phyloP scores from a whole-genome alignment of 768 basidiomycete species.

The Phylloporus arenicola region DNA sequence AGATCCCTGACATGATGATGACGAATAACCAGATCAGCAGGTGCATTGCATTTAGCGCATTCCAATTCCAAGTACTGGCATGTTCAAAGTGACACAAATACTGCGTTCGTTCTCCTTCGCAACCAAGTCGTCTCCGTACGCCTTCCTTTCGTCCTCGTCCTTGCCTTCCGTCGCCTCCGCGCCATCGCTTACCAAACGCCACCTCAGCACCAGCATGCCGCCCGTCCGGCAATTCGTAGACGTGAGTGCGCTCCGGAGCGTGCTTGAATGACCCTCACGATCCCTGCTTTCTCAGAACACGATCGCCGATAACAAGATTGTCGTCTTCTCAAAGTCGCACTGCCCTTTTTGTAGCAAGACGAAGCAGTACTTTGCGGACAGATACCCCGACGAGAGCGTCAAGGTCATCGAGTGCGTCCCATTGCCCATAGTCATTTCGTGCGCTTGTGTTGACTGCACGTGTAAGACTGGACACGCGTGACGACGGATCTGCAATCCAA shows the following conservation, averaged over 20 bases:
- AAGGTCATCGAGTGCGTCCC: constrained; percentile 45
- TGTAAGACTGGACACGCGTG: constrained; percentile 48
- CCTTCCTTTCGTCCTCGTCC: not conserved
- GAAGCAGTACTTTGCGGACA: constrained; percentile 40
- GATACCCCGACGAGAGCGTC: constrained; percentile 37
- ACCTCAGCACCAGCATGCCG: constrained; percentile 16
- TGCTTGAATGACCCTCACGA: constrained; percentile 17
- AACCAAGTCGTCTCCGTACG: constrained; percentile 5
- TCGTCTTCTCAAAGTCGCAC: constrained; percentile 55
- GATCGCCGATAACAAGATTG: constrained; percentile 47
- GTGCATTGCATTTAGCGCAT: not conserved
- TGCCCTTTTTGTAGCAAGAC: constrained; percentile 51
- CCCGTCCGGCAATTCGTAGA: constrained; percentile 37
- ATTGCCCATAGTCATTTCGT: not conserved
- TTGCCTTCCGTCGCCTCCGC: constrained; percentile 29
- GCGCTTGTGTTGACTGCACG: not conserved
- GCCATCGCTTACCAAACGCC: constrained; percentile 16
- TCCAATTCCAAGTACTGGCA: not conserved
- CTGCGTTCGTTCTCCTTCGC: constrained; percentile 17
- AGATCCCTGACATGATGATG: not conserved
- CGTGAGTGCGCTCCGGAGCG: constrained; percentile 21
- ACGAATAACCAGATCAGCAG: not conserved
- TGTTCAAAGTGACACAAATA: constrained; percentile 14
- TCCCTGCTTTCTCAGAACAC: constrained; percentile 37
- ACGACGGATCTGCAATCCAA: constrained; percentile 62